A percentile compares a stretch with the other conserved stretches of the same genome.
Evolutionary conservation across 2,329 filamentous ascomycete genomes (phyloP).

Genomic region (Phialocephala sp.): DNA sequence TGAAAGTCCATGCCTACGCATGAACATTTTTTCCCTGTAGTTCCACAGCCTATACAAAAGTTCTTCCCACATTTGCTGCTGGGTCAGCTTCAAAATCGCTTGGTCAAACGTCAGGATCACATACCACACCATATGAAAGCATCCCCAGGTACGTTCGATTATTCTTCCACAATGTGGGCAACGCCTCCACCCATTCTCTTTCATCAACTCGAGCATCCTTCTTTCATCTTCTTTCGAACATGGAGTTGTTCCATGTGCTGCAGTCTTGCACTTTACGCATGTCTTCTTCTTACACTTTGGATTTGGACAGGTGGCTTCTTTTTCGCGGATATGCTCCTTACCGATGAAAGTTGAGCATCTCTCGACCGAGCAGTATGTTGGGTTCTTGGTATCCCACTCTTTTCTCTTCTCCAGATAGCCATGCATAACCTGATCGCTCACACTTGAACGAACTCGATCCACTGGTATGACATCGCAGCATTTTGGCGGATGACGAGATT

Average conservation of each 20-base stretch:
- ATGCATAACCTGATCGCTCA: neutral
- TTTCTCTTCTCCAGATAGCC: slow-evolving; percentile 50
- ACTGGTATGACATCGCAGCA: slow-evolving; percentile 9
- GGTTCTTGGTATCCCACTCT: slow-evolving; percentile 52
- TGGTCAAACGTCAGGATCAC: neutral
- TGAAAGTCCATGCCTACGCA: no score
- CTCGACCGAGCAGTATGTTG: slow-evolving; percentile 53
- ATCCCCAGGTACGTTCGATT: slow-evolving; percentile 3
- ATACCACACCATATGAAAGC: neutral
- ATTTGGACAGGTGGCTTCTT: neutral
- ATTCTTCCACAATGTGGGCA: neutral
- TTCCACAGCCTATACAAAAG: no score
- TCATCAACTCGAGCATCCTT: neutral
- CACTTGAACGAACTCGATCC: neutral
- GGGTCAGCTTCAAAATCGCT: no score
- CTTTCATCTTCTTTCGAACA: neutral
- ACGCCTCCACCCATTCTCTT: neutral
- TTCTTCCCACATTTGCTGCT: neutral
- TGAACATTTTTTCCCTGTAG: no score
- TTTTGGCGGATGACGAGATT: slow-evolving; percentile 12
- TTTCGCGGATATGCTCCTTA: neutral
- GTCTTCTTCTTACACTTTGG: neutral
- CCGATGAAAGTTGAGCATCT: slow-evolving; percentile 53
- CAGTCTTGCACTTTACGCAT: slow-evolving; percentile 6
- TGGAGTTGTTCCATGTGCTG: slow-evolving; percentile 32